Conservation (phyloP, 2,329 filamentous ascomycete species). For the Fusarium subglutinans region DNA sequence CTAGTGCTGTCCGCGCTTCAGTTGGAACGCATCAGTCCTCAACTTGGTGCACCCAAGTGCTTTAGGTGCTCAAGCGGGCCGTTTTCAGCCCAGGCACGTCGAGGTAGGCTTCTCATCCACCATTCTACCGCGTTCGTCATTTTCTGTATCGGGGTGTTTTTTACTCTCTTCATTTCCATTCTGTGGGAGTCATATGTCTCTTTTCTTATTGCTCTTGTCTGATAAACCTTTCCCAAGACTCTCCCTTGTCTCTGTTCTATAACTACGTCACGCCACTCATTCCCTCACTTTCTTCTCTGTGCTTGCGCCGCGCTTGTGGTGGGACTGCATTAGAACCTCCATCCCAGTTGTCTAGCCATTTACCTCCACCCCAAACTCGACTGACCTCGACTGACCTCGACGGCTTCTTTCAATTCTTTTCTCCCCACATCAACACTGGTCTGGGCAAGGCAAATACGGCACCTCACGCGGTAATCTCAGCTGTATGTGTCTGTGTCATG, state of each 20-base stretch:
- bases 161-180: constrained; percentile 8
- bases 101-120: constrained; percentile 2
- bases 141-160: not conserved
- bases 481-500: constrained; percentile 32
- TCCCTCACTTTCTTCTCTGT: constrained; percentile 17
- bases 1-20: constrained; percentile 32
- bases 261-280: constrained; percentile 31
- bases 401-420: constrained; percentile 26
- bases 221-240: not conserved
- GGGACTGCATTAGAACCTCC: constrained; percentile 31
- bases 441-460: constrained; percentile 20
- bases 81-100: constrained; percentile 22
- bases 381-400: constrained; percentile 31
- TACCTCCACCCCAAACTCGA: constrained; percentile 14
- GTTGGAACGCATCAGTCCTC: constrained; percentile 4
- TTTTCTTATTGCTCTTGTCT: not conserved
- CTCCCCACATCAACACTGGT: constrained; percentile 30
- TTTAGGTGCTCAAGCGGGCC: constrained; percentile 13
- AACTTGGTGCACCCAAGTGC: constrained; percentile 15
- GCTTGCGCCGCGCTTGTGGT: constrained; percentile 24
- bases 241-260: constrained; percentile 1
- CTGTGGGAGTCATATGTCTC: not conserved
- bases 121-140: constrained; percentile 14
- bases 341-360: constrained; percentile 30
- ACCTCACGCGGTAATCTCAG: constrained; percentile 38